Evolutionary conservation across 2,329 filamentous ascomycete genomes (phyloP), one percentile per base, ranked within the genome.

Genomic region (Fusarium graminum): DNA sequence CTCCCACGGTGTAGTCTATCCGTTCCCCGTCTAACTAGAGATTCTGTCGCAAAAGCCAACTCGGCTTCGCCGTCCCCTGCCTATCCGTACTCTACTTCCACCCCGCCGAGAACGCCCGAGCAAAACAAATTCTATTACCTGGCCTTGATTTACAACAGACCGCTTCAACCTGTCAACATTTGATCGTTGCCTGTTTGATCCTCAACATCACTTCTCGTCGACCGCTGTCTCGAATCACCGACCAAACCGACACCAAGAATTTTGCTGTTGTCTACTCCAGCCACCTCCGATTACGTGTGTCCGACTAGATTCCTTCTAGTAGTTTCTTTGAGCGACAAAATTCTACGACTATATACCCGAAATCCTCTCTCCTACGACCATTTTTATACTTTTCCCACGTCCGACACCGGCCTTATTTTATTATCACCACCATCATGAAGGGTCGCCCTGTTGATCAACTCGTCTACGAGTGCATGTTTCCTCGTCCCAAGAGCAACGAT

Each of bases 401-500:
- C 45, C 61, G 49, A 44, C 43, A 46, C 36, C 45, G 25, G 36
- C 45, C 46, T 52, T 25, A 6, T 32, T 22, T 13, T 30, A 61
- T 13, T 36, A 36, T 36, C 14, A 60, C 46, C 57, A 62, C 51
- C 76, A 81, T 74, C 52, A 94, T 94, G 91, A 92, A 90, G 79
- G 88, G 90, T 72, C 86, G 86, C 45, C 85, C 88, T 42, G 82
- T 92, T 73, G 89, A 91, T 60, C 85, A 90, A 75, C 84, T 93
- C 77, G 88, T 94, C 63, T 92, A 92, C 84, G 86, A 89, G 79
- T 82, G 83, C 73, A 89, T 94, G 80, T 92, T 90, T 74, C 90
- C 90, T 19, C 87, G 86, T 55, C 88, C 89, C 14, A 87, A 88
- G 65, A 77, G 86, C 14, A 86, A 82, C 59, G 91, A 94, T 71